Evolutionary conservation across 192 early-diverging fungal genomes (phyloP), one percentile per base, ranked within the genome.

Genomic region (Backusella circina): DNA sequence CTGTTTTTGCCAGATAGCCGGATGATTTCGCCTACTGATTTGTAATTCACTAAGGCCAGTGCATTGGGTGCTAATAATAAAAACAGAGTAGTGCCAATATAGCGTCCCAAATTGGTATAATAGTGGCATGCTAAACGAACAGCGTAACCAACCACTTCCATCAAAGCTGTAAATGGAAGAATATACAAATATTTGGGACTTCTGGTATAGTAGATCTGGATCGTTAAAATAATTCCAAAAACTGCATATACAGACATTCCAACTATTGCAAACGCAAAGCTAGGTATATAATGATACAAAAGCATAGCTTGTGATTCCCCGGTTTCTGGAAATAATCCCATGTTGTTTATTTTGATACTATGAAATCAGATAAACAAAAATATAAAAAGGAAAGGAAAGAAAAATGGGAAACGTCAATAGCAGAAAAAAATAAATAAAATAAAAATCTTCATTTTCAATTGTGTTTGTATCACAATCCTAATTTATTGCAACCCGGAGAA

Each of bases 1-100:
- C 36, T 35, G 5, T 28, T 18, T 50, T 70, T 66, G 3, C 65
- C 64, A 1, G 78, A 83, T 10, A 28, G 44, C 12, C 75, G 74
- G 9, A 80, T 77, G 2, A 85, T 66, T 16, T 85, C 75, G 41
- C 77, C 84, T 2, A 86, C 37, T 10, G 82, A 74, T 37, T 85
- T 86, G 75, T 85, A 86, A 72, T 86, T 85, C 18, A 78, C 77
- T 18, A 86, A 50, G 9, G 85, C 84, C 21, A 86, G 71, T 6
- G 85, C 84, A 38, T 86, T 85, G 38, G 85, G 85, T 12, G 85
- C 79, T 5, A 86, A 76, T 10, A 85, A 47, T 8, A 86, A 78
- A 37, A 83, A 79, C 32, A 86, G 71, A 6, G 71, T 81, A 68
- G 78, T 85, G 10, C 54, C 64, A 4, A 83, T 77, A 44, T 76